These are phyloP conservation scores for Globisporangium iwayamae DNA, from an alignment of 352 stramenopile species.

Conservation along the genomic window DNA sequence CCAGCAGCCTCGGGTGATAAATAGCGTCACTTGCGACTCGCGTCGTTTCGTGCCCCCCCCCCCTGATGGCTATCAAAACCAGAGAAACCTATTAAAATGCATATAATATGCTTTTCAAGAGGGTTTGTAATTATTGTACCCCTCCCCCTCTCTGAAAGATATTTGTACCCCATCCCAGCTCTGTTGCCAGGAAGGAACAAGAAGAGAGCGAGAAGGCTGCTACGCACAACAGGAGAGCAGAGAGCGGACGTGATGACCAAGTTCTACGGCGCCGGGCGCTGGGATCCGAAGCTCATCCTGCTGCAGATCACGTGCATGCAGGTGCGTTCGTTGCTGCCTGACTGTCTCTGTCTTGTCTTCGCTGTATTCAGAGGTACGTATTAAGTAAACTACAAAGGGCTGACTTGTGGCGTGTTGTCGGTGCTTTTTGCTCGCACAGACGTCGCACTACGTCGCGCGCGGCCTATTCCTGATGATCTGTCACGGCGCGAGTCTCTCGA, in stretches of 20 bases:
- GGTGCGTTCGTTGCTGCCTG: constrained; percentile 26
- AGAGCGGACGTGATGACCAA: constrained; percentile 49
- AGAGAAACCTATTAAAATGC: background rate
- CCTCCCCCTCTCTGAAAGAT: background rate
- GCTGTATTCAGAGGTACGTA: background rate
- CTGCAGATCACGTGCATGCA: constrained; percentile 88
- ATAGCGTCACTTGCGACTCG: background rate
- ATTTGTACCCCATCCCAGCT: background rate
- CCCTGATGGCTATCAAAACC: constrained; percentile 7
- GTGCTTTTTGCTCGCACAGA: constrained; percentile 29
- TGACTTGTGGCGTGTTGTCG: background rate
- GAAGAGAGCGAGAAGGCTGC: background rate
- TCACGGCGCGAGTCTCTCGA: constrained; percentile 57
- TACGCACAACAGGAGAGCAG: background rate
- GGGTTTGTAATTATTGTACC: background rate
- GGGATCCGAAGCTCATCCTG: constrained; percentile 86
- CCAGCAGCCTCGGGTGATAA: background rate
- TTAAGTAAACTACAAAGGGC: background rate
- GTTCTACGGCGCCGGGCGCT: constrained; percentile 78
- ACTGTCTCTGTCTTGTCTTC: background rate
- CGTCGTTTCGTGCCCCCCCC: constrained; percentile 14
- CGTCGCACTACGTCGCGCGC: constrained; percentile 75
- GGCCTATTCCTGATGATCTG: constrained; percentile 74
- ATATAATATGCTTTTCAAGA: constrained; percentile 2
- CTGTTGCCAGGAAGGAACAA: background rate